Percentiles rank a stretch among this genome's conserved stretches.
These are phyloP conservation scores for Rusavskia elegans DNA, from an alignment of 495 filamentous ascomycete genomes.

Conservation along the genomic window DNA sequence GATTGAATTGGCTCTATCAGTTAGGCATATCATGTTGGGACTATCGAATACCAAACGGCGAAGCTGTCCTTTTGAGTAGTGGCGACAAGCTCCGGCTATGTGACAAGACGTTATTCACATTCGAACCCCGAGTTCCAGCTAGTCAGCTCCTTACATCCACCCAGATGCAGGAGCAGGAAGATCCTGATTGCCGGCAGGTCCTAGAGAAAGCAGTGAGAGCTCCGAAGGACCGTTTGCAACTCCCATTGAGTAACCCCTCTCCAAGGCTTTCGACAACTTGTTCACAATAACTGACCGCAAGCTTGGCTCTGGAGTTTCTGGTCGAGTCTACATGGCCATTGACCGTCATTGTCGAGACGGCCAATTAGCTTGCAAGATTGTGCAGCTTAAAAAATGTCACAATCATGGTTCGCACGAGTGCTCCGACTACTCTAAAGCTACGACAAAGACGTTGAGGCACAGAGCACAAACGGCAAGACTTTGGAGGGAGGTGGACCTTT, in stretches of 20 bases:
- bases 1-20: conserved; percentile 36
- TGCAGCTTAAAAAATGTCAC: conserved; percentile 18
- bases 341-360: conserved; percentile 13
- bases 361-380: conserved; percentile 39
- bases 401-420: neutral
- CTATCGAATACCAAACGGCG: conserved; percentile 24
- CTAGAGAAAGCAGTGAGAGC: conserved; percentile 19
- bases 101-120: conserved; percentile 14
- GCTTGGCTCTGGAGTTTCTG: conserved; percentile 33
- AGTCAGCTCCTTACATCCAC: neutral
- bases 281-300: conserved; percentile 33
- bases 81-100: conserved; percentile 31
- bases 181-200: conserved; percentile 12
- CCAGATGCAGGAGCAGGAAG: neutral
- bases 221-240: neutral
- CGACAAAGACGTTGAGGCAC: neutral
- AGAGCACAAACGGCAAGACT: neutral
- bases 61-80: conserved; percentile 34
- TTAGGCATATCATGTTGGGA: conserved; percentile 39
- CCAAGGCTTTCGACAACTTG: conserved; percentile 6
- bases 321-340: conserved; percentile 32
- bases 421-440: neutral
- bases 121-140: neutral
- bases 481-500: conserved; percentile 34
- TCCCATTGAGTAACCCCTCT: too few relatives aligned